These are phyloP conservation scores for Cyberlindnera veronae DNA, from an alignment of 805 yeast species.

Conservation along the genomic window DNA sequence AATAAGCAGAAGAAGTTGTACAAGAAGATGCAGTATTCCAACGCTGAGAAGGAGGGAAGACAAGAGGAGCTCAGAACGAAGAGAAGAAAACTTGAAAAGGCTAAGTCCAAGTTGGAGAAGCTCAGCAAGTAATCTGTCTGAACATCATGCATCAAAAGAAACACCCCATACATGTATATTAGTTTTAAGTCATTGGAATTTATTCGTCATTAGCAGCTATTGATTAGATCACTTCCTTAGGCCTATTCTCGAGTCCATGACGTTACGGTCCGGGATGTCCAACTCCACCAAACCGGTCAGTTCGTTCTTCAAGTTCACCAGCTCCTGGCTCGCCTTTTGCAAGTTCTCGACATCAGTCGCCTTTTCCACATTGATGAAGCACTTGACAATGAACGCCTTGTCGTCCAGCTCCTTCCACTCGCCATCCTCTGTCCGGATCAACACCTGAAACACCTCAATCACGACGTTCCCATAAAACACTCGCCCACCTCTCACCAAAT, in stretches of 20 bases:
- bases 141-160: too few species aligned
- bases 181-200: neutral
- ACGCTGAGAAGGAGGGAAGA: conserved; percentile 76
- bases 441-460: conserved; percentile 53
- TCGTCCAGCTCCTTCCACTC: conserved; percentile 40
- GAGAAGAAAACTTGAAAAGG: conserved; percentile 66
- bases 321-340: conserved; percentile 58
- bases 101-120: conserved; percentile 23
- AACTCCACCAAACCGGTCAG: conserved; percentile 66
- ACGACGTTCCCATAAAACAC: conserved; percentile 55
- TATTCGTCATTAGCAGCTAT: neutral
- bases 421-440: conserved; percentile 28
- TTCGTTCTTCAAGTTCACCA: conserved; percentile 60
- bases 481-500: conserved; percentile 57
- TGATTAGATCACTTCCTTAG: conserved; percentile 4
- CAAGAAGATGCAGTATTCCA: conserved; percentile 91
- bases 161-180: too few species aligned
- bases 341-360: conserved; percentile 74
- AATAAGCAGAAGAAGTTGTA: conserved; percentile 92
- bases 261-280: conserved; percentile 70
- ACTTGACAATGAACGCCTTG: conserved; percentile 53
- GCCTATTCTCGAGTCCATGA: conserved; percentile 66
- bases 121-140: neutral
- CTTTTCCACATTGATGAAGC: conserved; percentile 65
- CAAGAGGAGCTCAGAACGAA: conserved; percentile 64